Evolutionary conservation across 1,284 basidiomycete genomes (phyloP), one percentile per base, ranked within the genome.

Genomic region (Cryptococcus sp.): DNA sequence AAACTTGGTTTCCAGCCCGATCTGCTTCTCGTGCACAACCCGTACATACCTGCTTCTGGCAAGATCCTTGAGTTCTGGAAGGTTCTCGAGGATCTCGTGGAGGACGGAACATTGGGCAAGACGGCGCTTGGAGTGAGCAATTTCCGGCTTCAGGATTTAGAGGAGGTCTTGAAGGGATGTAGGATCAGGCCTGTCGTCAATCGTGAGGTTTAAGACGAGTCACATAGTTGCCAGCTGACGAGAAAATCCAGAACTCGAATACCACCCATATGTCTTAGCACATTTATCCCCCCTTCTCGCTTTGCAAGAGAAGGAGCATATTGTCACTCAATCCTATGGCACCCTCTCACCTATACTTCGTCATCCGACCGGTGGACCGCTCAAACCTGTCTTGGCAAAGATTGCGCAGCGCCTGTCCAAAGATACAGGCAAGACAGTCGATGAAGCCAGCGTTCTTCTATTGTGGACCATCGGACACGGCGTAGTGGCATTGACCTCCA

Each of bases 261-360:
- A 86, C 54, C 89, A 92, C 70, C 88, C 89, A 11, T 88, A 90
- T 69, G 79, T 90, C 38, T 85, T 84, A 79, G 83, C 85, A 55
- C 83, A 84, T 2, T 78, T 84, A 6, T 77, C 82, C 52, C 82
- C 85, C 0, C 80, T 87, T 41, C 72, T 87, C 52, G 82, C 83
- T 42, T 79, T 85, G 45, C 81, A 85, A 66, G 77, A 81, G 66
- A 76, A 87, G 65, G 79, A 87, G 64, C 83, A 82, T 47, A 90
- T 91, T 65, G 78, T 83, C 17, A 82, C 83, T 8, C 83, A 84
- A 23, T 85, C 88, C 0, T 92, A 86, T 66, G 87, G 73, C 3
- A 71, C 78, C 0, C 68, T 80, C 27, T 71, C 74, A 3, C 87
- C 88, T 6, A 71, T 90, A 17, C 81, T 82, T 51, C 85, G 84